Percentiles rank a stretch among this genome's conserved stretches.
Evolutionary conservation across 2,329 filamentous ascomycete genomes (phyloP).

Genomic region (Ophiosphaerella herpotricha): DNA sequence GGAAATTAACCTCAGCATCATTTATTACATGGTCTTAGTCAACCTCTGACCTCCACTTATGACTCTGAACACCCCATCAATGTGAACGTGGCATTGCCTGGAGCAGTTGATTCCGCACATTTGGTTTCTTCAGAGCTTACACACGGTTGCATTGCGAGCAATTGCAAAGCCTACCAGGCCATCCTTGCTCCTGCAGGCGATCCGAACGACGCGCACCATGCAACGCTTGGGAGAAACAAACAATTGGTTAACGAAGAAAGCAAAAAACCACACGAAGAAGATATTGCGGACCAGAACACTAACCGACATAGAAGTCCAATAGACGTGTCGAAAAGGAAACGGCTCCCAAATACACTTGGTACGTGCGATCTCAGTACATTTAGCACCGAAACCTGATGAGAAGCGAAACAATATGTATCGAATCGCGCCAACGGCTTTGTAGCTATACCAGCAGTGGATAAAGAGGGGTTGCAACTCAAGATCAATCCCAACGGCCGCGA

Average conservation of each 20-base stretch:
- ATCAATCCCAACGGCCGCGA: constrained; percentile 8
- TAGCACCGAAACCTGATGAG: not conserved
- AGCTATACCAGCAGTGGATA: constrained; percentile 11
- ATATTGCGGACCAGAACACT: constrained; percentile 38
- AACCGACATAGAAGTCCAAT: constrained; percentile 15
- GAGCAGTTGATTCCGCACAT: constrained; percentile 1
- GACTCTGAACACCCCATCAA: constrained; percentile 7
- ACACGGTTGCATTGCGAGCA: constrained; percentile 22
- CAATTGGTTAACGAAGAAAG: constrained; percentile 15
- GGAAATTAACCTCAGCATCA: not conserved
- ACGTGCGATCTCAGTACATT: not conserved
- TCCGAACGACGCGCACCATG: constrained; percentile 15
- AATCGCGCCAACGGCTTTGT: not conserved
- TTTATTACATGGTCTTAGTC: constrained; percentile 6
- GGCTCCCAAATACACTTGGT: constrained; percentile 12
- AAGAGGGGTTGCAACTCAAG: constrained; percentile 7
- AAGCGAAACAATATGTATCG: not conserved
- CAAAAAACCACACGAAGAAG: constrained; percentile 59
- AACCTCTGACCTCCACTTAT: constrained; percentile 16
- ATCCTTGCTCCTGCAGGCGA: constrained; percentile 15
- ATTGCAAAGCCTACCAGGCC: constrained; percentile 27
- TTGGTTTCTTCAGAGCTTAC: constrained; percentile 4
- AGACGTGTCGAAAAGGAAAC: constrained; percentile 4
- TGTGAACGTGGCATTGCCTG: not conserved
- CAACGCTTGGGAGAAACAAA: constrained; percentile 25